These are phyloP conservation scores for Ambrosiella xylebori DNA, from an alignment of 2,329 filamentous ascomycete genomes.

Conservation along the genomic window DNA sequence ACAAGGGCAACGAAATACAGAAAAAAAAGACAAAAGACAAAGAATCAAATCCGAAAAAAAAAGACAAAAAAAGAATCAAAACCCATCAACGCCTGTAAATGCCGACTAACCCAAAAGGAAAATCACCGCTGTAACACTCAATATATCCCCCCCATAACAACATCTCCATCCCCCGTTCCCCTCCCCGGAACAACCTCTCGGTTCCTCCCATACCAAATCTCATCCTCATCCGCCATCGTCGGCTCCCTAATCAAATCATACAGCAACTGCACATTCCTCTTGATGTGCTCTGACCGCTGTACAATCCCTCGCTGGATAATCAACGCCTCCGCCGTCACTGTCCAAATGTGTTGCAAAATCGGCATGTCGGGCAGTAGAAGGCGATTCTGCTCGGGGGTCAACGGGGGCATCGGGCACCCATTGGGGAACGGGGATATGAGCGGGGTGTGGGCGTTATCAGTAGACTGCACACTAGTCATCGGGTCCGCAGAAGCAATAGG, in stretches of 20 bases:
- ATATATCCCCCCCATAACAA: constrained; percentile 3
- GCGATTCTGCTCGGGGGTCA: constrained; percentile 33
- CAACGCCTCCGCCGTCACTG: constrained; percentile 43
- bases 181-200: constrained; percentile 31
- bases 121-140: not conserved
- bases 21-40: constrained; percentile 2
- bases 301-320: constrained; percentile 44
- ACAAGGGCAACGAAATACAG: not conserved
- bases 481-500: not conserved
- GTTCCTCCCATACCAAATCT: constrained; percentile 40
- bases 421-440: constrained; percentile 14
- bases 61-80: not conserved
- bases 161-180: constrained; percentile 29
- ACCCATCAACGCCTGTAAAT: not conserved
- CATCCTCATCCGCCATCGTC: constrained; percentile 39
- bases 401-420: constrained; percentile 44
- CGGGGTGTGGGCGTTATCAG: constrained; percentile 3
- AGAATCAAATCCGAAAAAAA: not conserved
- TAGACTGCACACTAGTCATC: not conserved
- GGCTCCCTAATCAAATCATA: constrained; percentile 48
- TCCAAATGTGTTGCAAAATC: constrained; percentile 42
- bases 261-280: constrained; percentile 44
- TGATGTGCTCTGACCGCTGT: constrained; percentile 39
- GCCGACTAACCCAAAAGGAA: constrained; percentile 1
- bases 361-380: constrained; percentile 38